Conservation (phyloP, 176 grass and related monocot genomes). For the Dendrocalamus sinicus region DNA sequence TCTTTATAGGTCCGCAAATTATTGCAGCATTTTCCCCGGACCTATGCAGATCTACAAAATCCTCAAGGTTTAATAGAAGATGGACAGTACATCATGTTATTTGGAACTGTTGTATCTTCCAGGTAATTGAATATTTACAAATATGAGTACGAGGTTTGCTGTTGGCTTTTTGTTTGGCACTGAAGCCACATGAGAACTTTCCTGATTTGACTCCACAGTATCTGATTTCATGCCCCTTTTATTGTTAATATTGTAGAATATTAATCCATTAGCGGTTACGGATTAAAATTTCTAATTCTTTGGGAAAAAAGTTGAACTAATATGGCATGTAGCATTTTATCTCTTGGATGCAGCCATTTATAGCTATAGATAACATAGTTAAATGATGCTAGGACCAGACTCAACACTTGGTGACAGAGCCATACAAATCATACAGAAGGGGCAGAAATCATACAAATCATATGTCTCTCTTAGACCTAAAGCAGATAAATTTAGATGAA, state of each 20-base stretch:
- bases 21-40: slow-evolving; percentile 94
- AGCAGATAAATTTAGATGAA: slow-evolving; percentile 2
- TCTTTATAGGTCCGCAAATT: slow-evolving; percentile 81
- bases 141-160: slow-evolving; percentile 35
- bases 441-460: neutral
- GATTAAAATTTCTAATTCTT: neutral
- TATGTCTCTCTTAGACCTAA: neutral
- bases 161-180: slow-evolving; percentile 21
- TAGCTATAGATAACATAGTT: slow-evolving; percentile 11
- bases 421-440: slow-evolving; percentile 24
- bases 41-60: slow-evolving; percentile 85
- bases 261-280: neutral
- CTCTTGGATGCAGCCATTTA: neutral
- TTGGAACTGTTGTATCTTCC: slow-evolving; percentile 77
- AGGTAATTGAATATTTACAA: slow-evolving; percentile 63
- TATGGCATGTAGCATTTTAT: slow-evolving; percentile 18
- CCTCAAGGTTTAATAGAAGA: slow-evolving; percentile 75
- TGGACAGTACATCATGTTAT: slow-evolving; percentile 86
- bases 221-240: slow-evolving; percentile 14
- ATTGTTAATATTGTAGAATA: neutral
- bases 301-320: neutral
- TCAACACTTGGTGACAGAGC: slow-evolving; percentile 15
- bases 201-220: neutral
- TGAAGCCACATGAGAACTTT: slow-evolving; percentile 18
- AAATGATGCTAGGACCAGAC: neutral